phyloP scores from a whole-genome alignment of 768 basidiomycete species.

The Psilocybe cubensis region DNA sequence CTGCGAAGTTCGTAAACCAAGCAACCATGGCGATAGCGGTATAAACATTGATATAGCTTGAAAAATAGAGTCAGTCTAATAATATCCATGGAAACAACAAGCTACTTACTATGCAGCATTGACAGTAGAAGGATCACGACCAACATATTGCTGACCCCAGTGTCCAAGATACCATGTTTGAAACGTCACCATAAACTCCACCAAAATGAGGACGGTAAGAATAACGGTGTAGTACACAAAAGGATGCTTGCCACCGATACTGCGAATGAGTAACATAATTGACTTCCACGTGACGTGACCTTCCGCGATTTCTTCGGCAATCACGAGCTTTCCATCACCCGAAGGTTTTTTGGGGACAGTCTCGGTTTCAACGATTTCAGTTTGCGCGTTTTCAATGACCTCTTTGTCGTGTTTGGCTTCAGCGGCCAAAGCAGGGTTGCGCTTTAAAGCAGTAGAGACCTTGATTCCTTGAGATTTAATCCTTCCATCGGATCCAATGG shows the following conservation, averaged over 20 bases:
- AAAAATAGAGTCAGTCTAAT: neutral
- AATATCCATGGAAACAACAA: neutral
- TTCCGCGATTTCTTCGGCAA: conserved; percentile 62
- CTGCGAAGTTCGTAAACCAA: neutral
- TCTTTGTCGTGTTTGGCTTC: conserved; percentile 38
- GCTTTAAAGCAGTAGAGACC: conserved; percentile 41
- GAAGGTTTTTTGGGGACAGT: conserved; percentile 11
- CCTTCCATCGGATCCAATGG: conserved; percentile 53
- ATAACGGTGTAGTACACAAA: conserved; percentile 32
- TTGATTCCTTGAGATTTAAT: conserved; percentile 47
- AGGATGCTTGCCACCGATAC: conserved; percentile 37
- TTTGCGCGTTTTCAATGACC: conserved; percentile 18
- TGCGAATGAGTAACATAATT: conserved; percentile 38
- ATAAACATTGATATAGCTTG: conserved; percentile 39
- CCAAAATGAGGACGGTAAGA: conserved; percentile 15
- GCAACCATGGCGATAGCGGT: conserved; percentile 12
- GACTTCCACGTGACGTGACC: conserved; percentile 25
- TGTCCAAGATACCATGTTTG: conserved; percentile 48
- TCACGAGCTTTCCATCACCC: conserved; percentile 58
- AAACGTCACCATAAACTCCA: conserved; percentile 25
- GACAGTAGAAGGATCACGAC: conserved; percentile 31
- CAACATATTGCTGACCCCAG: conserved; percentile 47
- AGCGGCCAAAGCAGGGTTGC: conserved; percentile 30
- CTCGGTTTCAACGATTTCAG: conserved; percentile 26
- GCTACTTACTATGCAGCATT: conserved; percentile 37